A percentile compares a stretch with the other conserved stretches of the same genome.
These are phyloP conservation scores for Taiozyma sp. DNA, from an alignment of 1,139 yeast genomes.

Conservation along the genomic window DNA sequence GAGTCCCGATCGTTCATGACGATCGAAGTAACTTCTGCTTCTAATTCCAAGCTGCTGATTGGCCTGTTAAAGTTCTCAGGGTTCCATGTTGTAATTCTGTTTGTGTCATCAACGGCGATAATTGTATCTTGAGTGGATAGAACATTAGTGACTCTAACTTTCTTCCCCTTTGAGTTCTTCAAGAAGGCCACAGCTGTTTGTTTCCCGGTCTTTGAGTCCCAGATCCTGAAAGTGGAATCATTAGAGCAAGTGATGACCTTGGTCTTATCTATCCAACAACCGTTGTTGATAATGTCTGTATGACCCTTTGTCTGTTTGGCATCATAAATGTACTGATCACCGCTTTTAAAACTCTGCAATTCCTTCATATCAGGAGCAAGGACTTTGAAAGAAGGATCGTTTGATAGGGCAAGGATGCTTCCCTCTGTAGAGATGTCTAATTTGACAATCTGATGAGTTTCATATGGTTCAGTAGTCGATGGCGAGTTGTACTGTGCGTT, in stretches of 20 bases:
- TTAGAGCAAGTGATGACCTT: conserved; percentile 15
- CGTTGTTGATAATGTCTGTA: conserved; percentile 18
- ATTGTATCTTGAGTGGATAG: conserved; percentile 5
- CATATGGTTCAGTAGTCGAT: conserved; percentile 8
- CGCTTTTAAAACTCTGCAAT: conserved; percentile 12
- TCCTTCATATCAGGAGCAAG: conserved; percentile 10
- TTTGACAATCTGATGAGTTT: conserved; percentile 8
- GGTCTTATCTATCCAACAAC: conserved; percentile 10
- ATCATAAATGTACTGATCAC: conserved; percentile 23
- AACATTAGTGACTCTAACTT: conserved; percentile 9
- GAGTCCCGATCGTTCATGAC: conserved; percentile 3
- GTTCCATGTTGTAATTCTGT: conserved; percentile 16
- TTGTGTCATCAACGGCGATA: conserved; percentile 6
- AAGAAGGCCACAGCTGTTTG: conserved; percentile 14
- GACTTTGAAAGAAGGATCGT: conserved; percentile 13
- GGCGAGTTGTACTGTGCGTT: conserved; percentile 9
- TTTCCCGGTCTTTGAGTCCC: conserved; percentile 16
- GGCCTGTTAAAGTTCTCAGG: conserved; percentile 10
- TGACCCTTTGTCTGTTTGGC: conserved; percentile 23
- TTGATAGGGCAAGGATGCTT: conserved; percentile 5
- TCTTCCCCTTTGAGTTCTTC: conserved; percentile 12
- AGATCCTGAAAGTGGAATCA: conserved; percentile 24
- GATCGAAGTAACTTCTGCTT: background rate
- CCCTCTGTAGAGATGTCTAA: conserved; percentile 4
- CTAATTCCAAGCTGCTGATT: background rate